Evolutionary conservation across 1,139 yeast genomes (phyloP).

Genomic region (Candida dubliniensis): DNA sequence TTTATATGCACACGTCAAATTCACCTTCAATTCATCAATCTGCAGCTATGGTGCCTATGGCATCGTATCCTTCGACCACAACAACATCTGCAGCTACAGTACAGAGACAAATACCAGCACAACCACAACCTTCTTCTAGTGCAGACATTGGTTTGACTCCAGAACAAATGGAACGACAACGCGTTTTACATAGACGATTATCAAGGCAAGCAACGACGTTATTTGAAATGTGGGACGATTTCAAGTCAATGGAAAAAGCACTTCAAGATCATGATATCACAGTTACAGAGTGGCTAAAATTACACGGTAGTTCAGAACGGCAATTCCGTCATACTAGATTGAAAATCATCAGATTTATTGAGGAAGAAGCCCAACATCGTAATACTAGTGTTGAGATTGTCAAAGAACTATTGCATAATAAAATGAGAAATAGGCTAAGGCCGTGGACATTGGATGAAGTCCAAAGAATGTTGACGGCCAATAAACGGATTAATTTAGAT

Average conservation of each 20-base stretch:
- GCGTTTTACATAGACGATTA: slow-evolving; percentile 27
- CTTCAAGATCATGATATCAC: slow-evolving; percentile 29
- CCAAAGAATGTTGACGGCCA: slow-evolving; percentile 38
- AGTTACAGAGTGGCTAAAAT: slow-evolving; percentile 37
- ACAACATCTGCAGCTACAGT: background rate
- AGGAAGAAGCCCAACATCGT: slow-evolving; percentile 31
- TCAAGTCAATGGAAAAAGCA: slow-evolving; percentile 31
- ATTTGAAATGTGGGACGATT: slow-evolving; percentile 43
- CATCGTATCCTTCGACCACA: background rate
- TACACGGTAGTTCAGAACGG: slow-evolving; percentile 36
- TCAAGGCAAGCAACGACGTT: slow-evolving; percentile 35
- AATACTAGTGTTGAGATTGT: slow-evolving; percentile 24
- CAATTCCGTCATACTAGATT: slow-evolving; percentile 37
- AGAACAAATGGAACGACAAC: slow-evolving; percentile 19
- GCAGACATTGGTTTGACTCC: slow-evolving; percentile 12
- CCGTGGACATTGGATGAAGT: slow-evolving; percentile 43
- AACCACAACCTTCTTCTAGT: background rate
- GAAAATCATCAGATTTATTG: slow-evolving; percentile 35
- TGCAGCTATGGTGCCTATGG: no score
- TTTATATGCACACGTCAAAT: background rate
- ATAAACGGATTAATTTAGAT: slow-evolving; percentile 31
- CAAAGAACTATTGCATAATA: slow-evolving; percentile 32
- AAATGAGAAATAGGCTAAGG: slow-evolving; percentile 33
- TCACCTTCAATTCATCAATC: background rate
- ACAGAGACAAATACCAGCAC: slow-evolving; percentile 3